Conservation (phyloP, 2,329 filamentous ascomycete genomes). For the Claviceps maximensis region DNA sequence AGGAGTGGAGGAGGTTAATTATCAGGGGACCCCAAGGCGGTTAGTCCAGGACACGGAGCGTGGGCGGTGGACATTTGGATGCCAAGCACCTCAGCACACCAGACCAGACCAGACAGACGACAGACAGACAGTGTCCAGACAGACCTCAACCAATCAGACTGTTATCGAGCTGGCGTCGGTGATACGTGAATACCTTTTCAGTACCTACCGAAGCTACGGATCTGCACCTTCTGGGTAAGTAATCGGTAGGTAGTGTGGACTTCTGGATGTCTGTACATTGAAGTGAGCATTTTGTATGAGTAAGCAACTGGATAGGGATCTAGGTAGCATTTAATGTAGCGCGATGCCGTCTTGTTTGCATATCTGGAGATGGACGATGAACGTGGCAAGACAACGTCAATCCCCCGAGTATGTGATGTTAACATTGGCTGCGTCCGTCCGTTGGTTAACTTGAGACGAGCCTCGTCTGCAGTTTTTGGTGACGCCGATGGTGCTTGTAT, state of each 20-base stretch:
- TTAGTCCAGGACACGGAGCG: conserved; percentile 4
- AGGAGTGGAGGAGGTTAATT: conserved; percentile 7
- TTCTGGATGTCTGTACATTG: no score
- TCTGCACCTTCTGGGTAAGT: neutral
- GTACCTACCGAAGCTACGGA: neutral
- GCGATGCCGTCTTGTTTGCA: neutral
- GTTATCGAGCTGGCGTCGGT: neutral
- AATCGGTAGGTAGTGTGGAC: no score
- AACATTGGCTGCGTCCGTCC: neutral
- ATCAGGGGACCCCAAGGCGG: conserved; percentile 6
- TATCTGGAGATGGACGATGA: neutral
- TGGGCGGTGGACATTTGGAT: neutral
- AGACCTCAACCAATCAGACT: neutral
- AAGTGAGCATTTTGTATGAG: neutral
- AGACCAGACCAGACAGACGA: no score
- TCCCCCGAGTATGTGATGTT: neutral
- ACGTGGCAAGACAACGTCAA: neutral
- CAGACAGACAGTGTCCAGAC: no score
- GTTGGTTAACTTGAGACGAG: no score
- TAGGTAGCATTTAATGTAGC: no score
- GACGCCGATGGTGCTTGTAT: no score
- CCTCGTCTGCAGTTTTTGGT: neutral
- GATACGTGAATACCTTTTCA: neutral
- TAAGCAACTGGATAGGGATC: no score
- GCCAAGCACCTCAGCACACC: neutral